These are phyloP conservation scores for Glomus cerebriforme DNA, from an alignment of 192 early-diverging fungal genomes.

Conservation along the genomic window DNA sequence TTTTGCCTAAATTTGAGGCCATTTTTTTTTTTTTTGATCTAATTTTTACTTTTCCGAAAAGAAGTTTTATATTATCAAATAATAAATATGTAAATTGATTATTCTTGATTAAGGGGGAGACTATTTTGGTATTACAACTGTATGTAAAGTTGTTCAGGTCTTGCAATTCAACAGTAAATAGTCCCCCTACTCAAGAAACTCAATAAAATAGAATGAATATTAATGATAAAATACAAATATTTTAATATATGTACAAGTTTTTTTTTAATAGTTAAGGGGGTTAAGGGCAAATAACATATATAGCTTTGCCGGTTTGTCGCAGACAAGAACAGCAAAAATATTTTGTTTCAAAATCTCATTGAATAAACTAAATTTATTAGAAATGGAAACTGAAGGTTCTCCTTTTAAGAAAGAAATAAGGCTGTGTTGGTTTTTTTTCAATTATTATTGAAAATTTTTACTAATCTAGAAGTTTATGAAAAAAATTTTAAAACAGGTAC, in stretches of 20 bases:
- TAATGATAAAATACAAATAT: background rate
- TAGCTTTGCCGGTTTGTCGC: background rate
- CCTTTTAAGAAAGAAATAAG: too few relatives aligned
- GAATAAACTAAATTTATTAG: too few relatives aligned
- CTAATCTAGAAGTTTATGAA: too few relatives aligned
- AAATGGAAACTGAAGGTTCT: too few relatives aligned
- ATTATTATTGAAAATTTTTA: too few relatives aligned
- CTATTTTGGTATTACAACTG: background rate
- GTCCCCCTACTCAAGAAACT: background rate
- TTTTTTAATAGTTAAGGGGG: background rate
- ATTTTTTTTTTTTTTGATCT: background rate
- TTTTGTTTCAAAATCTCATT: background rate
- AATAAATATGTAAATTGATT: background rate
- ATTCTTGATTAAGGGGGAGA: background rate
- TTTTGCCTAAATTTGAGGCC: background rate
- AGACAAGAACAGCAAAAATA: background rate
- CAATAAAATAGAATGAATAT: background rate
- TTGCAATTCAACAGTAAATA: background rate
- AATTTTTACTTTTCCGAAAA: background rate
- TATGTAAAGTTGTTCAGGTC: background rate
- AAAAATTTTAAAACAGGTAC: too few relatives aligned
- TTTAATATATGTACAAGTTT: background rate
- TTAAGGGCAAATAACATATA: too few relatives aligned
- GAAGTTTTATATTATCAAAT: background rate
- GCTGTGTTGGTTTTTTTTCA: too few relatives aligned